phyloP scores from a whole-genome alignment of 2,329 filamentous ascomycete species.

The Cercospora sp. region DNA sequence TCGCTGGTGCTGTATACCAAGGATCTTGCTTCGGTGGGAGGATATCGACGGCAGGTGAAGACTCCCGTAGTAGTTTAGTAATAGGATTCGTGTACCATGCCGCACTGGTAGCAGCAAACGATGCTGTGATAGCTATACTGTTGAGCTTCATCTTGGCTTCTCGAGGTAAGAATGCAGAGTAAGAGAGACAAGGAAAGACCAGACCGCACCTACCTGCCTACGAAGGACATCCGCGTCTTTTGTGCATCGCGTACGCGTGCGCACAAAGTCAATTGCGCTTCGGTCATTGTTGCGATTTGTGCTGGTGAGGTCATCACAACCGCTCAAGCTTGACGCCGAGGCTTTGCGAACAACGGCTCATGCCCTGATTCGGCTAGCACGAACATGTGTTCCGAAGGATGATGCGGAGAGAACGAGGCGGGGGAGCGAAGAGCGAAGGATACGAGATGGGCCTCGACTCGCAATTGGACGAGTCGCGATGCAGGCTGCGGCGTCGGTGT shows the following conservation, averaged over 20 bases:
- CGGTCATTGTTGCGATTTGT: slow-evolving; percentile 4
- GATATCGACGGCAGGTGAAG: slow-evolving; percentile 18
- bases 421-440: neutral
- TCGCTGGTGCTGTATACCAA: slow-evolving; percentile 40
- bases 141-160: slow-evolving; percentile 16
- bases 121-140: slow-evolving; percentile 2
- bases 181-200: neutral
- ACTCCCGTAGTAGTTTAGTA: slow-evolving; percentile 17
- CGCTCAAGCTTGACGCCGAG: slow-evolving; percentile 9
- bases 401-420: slow-evolving; percentile 10
- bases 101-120: slow-evolving; percentile 15
- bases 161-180: neutral
- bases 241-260: neutral
- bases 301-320: slow-evolving; percentile 11
- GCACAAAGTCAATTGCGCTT: slow-evolving; percentile 1
- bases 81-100: slow-evolving; percentile 21
- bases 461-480: slow-evolving; percentile 5
- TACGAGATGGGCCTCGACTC: neutral
- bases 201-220: slow-evolving; percentile 4
- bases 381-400: neutral
- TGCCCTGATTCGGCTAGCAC: slow-evolving; percentile 8
- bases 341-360: neutral
- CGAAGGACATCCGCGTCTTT: neutral
- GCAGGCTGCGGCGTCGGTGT: neutral
- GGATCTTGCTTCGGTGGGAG: slow-evolving; percentile 42